phyloP scores from a whole-genome alignment of 2,329 filamentous ascomycete species.

The Xylariaceae sp. region DNA sequence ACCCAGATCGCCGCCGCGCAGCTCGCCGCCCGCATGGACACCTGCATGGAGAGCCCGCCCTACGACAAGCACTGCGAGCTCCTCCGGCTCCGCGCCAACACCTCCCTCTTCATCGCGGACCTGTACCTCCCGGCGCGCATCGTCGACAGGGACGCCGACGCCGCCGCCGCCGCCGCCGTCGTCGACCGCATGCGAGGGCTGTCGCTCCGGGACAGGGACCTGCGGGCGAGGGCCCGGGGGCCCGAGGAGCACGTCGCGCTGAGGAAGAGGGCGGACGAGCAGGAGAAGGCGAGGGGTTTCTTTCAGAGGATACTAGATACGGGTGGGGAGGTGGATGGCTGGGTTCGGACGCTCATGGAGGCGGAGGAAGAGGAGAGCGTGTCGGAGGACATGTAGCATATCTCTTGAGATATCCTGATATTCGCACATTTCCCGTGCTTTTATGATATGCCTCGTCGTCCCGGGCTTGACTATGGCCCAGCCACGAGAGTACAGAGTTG shows the following conservation, averaged over 20 bases:
- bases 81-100: slow-evolving; percentile 67
- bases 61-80: slow-evolving; percentile 66
- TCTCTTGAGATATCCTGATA: not conserved
- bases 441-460: too few species aligned
- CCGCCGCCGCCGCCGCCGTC: not conserved
- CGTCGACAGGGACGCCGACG: slow-evolving; percentile 4
- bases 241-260: slow-evolving; percentile 25
- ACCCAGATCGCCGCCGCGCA: slow-evolving; percentile 57
- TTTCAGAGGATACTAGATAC: slow-evolving; percentile 34
- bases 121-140: slow-evolving; percentile 45
- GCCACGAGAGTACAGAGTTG: too few species aligned
- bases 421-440: too few species aligned
- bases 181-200: slow-evolving; percentile 7
- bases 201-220: slow-evolving; percentile 19
- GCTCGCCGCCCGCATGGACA: slow-evolving; percentile 67
- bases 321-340: slow-evolving; percentile 28
- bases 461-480: too few species aligned
- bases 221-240: slow-evolving; percentile 8
- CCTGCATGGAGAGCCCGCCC: slow-evolving; percentile 62
- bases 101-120: slow-evolving; percentile 72
- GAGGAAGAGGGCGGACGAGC: slow-evolving; percentile 30
- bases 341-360: slow-evolving; percentile 25
- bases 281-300: slow-evolving; percentile 30
- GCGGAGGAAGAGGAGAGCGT: slow-evolving; percentile 27
- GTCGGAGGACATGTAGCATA: slow-evolving; percentile 1